A percentile compares a stretch with the other conserved stretches of the same genome.
These are phyloP conservation scores for Cudoniella acicularis DNA, from an alignment of 495 filamentous ascomycete species.

Conservation along the genomic window DNA sequence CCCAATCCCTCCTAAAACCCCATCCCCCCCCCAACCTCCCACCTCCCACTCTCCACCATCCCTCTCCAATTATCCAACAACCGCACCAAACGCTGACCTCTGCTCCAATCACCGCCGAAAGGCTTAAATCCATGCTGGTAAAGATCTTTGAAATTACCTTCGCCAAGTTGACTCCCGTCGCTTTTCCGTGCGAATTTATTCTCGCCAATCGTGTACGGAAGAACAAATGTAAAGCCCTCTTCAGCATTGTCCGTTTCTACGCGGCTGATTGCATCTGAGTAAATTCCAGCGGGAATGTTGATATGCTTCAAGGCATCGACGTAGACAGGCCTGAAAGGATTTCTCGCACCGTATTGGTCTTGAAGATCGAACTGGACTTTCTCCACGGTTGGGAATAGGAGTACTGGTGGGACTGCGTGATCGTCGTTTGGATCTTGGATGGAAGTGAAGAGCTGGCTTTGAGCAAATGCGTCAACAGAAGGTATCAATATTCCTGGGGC, in stretches of 20 bases:
- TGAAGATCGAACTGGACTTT: constrained; percentile 10
- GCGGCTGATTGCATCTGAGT: constrained; percentile 19
- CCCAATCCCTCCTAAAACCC: constrained; percentile 38
- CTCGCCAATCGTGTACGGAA: constrained; percentile 23
- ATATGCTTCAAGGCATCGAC: neutral
- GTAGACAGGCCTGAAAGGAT: neutral
- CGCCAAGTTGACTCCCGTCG: constrained; percentile 28
- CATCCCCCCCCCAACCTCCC: constrained; percentile 37
- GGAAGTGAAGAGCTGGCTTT: neutral
- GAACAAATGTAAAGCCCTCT: constrained; percentile 25
- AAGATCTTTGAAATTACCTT: constrained; percentile 25
- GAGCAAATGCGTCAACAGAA: neutral
- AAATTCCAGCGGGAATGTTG: constrained; percentile 19
- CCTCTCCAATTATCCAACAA: constrained; percentile 34
- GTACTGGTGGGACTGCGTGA: neutral
- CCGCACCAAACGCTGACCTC: constrained; percentile 34
- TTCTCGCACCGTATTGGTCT: constrained; percentile 4
- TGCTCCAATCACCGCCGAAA: constrained; percentile 32
- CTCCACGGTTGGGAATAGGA: neutral
- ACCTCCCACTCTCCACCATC: constrained; percentile 36
- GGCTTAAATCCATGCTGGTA: constrained; percentile 39
- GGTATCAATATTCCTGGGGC: neutral
- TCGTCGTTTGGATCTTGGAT: neutral
- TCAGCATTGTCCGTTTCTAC: constrained; percentile 15
- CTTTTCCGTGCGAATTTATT: constrained; percentile 27